Evolutionary conservation across 2,329 filamentous ascomycete species (phyloP).

Genomic region (Cylindrodendrum hubeiense): DNA sequence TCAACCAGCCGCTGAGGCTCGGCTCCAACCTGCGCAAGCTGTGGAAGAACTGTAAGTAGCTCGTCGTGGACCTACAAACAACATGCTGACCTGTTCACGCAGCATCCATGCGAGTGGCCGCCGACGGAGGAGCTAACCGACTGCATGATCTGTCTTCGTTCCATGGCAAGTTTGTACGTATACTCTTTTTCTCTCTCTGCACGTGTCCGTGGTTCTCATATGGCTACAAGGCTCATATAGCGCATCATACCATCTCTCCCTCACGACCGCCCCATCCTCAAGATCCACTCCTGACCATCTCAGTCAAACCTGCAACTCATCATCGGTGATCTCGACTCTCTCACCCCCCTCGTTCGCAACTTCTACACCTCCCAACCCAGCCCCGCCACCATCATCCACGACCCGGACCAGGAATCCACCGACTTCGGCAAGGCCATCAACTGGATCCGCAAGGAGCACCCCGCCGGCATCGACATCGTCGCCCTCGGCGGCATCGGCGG

Average conservation of each 20-base stretch:
- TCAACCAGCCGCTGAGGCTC: constrained; percentile 64
- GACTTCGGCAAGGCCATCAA: constrained; percentile 89
- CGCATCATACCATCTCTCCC: not conserved
- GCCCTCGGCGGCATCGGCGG: constrained; percentile 88
- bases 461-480: constrained; percentile 71
- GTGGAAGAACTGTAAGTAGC: constrained; percentile 61
- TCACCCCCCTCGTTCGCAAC: constrained; percentile 70
- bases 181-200: not conserved
- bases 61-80: constrained; percentile 1
- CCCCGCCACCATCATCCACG: constrained; percentile 72
- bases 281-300: not conserved
- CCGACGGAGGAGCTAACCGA: constrained; percentile 91
- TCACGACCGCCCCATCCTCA: not conserved
- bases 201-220: not conserved
- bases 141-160: constrained; percentile 65
- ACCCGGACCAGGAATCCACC: constrained; percentile 87
- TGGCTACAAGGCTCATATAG: not conserved
- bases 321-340: constrained; percentile 92
- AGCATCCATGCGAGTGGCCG: constrained; percentile 81
- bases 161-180: constrained; percentile 57
- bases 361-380: constrained; percentile 71
- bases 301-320: constrained; percentile 77
- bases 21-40: constrained; percentile 61
- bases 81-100: constrained; percentile 37
- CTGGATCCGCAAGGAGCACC: constrained; percentile 62